Conservation (phyloP, 2,329 filamentous ascomycete species). For the Sarocladiaceae sp. region DNA sequence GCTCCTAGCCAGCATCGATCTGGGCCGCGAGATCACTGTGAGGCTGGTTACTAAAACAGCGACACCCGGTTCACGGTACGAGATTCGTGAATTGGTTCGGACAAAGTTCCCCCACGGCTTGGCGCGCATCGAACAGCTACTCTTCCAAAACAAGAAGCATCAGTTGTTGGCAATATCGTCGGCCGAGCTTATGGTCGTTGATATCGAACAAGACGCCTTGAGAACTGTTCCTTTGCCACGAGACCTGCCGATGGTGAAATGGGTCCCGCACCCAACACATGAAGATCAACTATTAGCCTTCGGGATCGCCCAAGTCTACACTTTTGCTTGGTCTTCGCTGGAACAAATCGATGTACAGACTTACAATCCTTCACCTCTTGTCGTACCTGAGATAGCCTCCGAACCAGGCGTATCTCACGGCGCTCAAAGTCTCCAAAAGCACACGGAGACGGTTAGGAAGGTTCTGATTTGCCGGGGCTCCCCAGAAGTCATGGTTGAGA, state of each 20-base stretch:
- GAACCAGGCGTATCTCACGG: not conserved
- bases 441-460: not conserved
- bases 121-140: not conserved
- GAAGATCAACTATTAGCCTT: not conserved
- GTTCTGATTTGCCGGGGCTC: not conserved
- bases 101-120: not conserved
- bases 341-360: not conserved
- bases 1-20: constrained; percentile 10
- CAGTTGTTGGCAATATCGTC: not conserved
- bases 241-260: not conserved
- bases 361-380: not conserved
- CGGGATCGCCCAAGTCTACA: not conserved
- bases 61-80: not conserved
- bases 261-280: not conserved
- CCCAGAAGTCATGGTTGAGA: not conserved
- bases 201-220: not conserved
- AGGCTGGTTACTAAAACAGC: not conserved
- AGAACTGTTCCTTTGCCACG: not conserved
- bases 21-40: constrained; percentile 9
- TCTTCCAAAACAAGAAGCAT: not conserved
- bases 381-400: not conserved
- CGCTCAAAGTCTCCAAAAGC: not conserved
- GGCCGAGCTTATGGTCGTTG: not conserved
- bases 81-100: not conserved
- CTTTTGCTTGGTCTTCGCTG: not conserved